Conservation (phyloP, 2,329 filamentous ascomycete genomes). For the Orbilia blumenaviensis region DNA sequence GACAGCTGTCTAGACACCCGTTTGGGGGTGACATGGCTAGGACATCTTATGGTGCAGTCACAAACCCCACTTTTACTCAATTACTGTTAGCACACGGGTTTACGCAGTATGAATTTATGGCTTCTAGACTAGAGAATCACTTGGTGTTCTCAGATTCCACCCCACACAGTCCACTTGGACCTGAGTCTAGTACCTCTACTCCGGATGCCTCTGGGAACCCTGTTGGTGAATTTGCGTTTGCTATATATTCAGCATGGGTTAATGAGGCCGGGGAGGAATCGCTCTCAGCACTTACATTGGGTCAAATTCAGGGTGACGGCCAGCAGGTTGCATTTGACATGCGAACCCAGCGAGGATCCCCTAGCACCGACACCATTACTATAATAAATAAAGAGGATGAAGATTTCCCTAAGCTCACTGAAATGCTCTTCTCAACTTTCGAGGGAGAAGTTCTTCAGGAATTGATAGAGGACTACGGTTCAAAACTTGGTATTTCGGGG, state of each 20-base stretch:
- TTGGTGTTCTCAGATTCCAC: too few species aligned
- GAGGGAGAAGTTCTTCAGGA: not conserved
- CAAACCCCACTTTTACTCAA: not conserved
- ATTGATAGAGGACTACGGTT: not conserved
- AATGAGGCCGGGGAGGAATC: not conserved
- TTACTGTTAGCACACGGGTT: not conserved
- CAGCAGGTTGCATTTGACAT: not conserved
- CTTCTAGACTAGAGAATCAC: not conserved
- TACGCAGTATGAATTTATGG: not conserved
- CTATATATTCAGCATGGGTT: not conserved
- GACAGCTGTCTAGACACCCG: not conserved
- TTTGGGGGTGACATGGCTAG: not conserved
- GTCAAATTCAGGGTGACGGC: not conserved
- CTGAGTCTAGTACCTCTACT: too few species aligned
- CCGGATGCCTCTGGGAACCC: too few species aligned
- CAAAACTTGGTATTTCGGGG: not conserved
- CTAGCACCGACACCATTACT: not conserved
- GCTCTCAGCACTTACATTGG: too few species aligned
- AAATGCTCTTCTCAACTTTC: not conserved
- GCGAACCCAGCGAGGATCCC: not conserved
- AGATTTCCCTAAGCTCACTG: too few species aligned
- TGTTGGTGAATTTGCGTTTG: not conserved
- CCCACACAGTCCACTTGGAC: too few species aligned
- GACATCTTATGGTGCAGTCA: not conserved
- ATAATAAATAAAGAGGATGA: not conserved